A percentile compares a stretch with the other conserved stretches of the same genome.
phyloP scores from a whole-genome alignment of 176 grass and related monocot species.

The Tillandsia fasciculata region DNA sequence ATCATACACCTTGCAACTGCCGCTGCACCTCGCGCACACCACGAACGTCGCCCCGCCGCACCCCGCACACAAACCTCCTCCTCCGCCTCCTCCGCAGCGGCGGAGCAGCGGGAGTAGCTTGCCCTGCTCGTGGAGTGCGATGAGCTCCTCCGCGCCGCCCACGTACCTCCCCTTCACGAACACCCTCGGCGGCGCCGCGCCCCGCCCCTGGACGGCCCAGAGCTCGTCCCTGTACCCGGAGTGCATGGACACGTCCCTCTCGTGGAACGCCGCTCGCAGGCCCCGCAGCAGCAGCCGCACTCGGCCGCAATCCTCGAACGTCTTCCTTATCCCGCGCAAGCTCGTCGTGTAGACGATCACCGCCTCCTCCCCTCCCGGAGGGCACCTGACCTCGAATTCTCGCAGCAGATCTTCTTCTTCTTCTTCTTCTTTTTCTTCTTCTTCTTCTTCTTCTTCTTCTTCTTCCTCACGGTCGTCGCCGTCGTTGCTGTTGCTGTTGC shows the following conservation, averaged over 20 bases:
- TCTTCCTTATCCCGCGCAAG: slow-evolving; percentile 59
- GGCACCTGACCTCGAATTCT: slow-evolving; percentile 47
- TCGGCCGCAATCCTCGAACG: slow-evolving; percentile 59
- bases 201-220: slow-evolving; percentile 30
- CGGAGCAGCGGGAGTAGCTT: slow-evolving; percentile 39
- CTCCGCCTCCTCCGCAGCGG: not conserved
- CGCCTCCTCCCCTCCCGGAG: slow-evolving; percentile 27
- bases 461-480: too few species aligned
- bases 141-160: slow-evolving; percentile 42
- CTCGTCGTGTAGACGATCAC: slow-evolving; percentile 70
- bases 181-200: slow-evolving; percentile 48
- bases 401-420: slow-evolving; percentile 5
- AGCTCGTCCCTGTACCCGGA: slow-evolving; percentile 58
- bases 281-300: slow-evolving; percentile 47
- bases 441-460: not conserved
- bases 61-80: slow-evolving; percentile 18
- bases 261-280: slow-evolving; percentile 47
- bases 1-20: slow-evolving; percentile 53
- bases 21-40: slow-evolving; percentile 53
- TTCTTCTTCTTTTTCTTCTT: not conserved
- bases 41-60: slow-evolving; percentile 47
- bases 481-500: too few species aligned
- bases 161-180: slow-evolving; percentile 60
- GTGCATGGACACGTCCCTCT: slow-evolving; percentile 84
- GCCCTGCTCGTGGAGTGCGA: slow-evolving; percentile 57